These are phyloP conservation scores for Hymenoscyphus salicellus DNA, from an alignment of 2,329 filamentous ascomycete species.

Conservation along the genomic window DNA sequence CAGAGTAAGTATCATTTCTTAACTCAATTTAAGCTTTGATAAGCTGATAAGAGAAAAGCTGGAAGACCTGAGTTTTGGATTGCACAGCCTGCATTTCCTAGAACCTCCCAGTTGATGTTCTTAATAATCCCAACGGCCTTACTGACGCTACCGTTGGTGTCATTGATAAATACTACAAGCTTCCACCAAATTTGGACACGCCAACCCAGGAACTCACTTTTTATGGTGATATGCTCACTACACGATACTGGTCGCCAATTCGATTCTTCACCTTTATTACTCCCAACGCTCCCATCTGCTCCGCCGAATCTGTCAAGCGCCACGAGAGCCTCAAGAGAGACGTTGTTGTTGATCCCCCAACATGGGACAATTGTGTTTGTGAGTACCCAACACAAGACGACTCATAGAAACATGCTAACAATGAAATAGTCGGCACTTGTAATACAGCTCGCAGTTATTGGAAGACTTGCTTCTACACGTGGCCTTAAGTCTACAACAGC, in stretches of 20 bases:
- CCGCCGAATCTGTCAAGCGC: background rate
- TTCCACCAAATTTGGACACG: background rate
- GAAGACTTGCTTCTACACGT: background rate
- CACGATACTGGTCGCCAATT: background rate
- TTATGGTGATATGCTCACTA: background rate
- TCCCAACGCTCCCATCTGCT: background rate
- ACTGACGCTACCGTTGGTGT: background rate
- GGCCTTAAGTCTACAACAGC: background rate
- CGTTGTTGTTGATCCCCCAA: background rate
- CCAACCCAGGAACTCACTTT: background rate
- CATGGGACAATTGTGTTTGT: background rate
- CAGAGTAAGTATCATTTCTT: background rate
- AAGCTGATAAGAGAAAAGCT: background rate
- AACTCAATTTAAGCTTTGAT: background rate
- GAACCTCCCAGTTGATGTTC: background rate
- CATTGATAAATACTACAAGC: background rate
- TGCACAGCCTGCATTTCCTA: background rate
- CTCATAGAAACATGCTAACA: background rate
- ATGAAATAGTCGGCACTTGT: background rate
- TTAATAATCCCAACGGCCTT: background rate
- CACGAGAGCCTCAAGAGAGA: background rate
- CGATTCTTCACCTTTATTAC: background rate
- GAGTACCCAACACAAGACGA: background rate
- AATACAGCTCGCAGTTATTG: background rate
- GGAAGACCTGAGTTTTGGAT: background rate